Evolutionary conservation across 2,329 filamentous ascomycete species (phyloP).

Genomic region (Fusarium stilboides): DNA sequence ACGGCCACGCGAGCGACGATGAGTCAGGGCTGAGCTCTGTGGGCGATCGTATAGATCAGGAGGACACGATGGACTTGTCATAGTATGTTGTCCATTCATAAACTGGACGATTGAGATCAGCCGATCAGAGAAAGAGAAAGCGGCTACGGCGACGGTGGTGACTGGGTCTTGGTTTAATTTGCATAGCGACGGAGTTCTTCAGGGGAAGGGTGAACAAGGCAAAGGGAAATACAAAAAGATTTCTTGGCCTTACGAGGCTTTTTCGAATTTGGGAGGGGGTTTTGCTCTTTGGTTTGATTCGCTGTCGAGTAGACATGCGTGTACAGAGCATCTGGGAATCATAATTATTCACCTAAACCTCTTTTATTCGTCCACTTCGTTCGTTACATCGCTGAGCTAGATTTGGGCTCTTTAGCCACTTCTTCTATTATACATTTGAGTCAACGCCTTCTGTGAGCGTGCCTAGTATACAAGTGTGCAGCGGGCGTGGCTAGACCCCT

Average conservation of each 20-base stretch:
- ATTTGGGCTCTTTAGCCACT: neutral
- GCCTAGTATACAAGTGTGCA: conserved; percentile 24
- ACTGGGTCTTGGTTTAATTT: conserved; percentile 36
- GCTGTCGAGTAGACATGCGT: conserved; percentile 1
- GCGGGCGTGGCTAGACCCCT: neutral
- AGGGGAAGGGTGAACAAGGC: conserved; percentile 14
- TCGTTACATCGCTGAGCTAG: neutral
- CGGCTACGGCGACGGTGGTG: conserved; percentile 1
- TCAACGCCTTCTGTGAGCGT: conserved; percentile 11
- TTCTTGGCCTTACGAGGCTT: conserved; percentile 20
- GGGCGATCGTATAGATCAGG: conserved; percentile 62
- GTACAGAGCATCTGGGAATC: conserved; percentile 10
- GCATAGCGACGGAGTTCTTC: conserved; percentile 53
- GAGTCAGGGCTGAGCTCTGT: conserved; percentile 72
- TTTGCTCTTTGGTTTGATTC: conserved; percentile 17
- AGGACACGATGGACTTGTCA: conserved; percentile 64
- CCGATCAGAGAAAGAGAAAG: neutral
- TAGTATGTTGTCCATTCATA: conserved; percentile 38
- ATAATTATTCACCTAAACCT: neutral
- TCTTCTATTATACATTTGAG: conserved; percentile 12
- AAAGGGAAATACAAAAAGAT: conserved; percentile 27
- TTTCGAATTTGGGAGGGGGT: neutral
- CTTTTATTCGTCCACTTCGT: neutral
- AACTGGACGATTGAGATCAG: neutral
- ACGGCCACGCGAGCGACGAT: conserved; percentile 53